phyloP scores from a whole-genome alignment of 2,329 filamentous ascomycete species.

The Colletotrichum phormii region DNA sequence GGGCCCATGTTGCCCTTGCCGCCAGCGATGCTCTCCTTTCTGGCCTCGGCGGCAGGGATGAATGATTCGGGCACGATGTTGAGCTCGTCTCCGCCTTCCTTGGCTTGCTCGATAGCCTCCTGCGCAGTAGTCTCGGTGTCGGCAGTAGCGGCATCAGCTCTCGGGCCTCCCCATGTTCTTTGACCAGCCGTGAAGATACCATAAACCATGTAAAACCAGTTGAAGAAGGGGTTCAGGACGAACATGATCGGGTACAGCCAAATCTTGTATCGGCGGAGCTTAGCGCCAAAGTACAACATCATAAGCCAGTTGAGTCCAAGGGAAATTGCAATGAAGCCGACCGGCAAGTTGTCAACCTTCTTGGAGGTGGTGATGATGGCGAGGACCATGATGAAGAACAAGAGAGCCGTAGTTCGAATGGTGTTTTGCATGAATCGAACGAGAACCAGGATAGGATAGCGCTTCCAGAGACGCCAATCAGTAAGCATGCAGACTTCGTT shows the following conservation, averaged over 20 bases:
- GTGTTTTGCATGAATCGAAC: slow-evolving; percentile 97
- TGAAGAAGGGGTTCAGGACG: slow-evolving; percentile 93
- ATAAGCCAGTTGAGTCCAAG: slow-evolving; percentile 93
- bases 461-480: slow-evolving; percentile 89
- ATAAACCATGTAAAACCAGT: slow-evolving; percentile 98
- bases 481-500: slow-evolving; percentile 99
- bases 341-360: slow-evolving; percentile 80
- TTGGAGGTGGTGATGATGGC: slow-evolving; percentile 88
- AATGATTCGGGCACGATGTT: slow-evolving; percentile 93
- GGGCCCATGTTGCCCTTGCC: slow-evolving; percentile 43
- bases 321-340: slow-evolving; percentile 93
- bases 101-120: slow-evolving; percentile 85
- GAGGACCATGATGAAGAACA: slow-evolving; percentile 94
- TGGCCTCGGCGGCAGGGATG: slow-evolving; percentile 67
- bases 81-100: slow-evolving; percentile 84
- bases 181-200: slow-evolving; percentile 95
- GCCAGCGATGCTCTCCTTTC: slow-evolving; percentile 49
- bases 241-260: slow-evolving; percentile 98
- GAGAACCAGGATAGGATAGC: slow-evolving; percentile 87
- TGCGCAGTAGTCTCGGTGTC: slow-evolving; percentile 81
- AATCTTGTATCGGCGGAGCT: slow-evolving; percentile 89
- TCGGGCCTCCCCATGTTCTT: slow-evolving; percentile 93
- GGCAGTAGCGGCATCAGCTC: slow-evolving; percentile 87
- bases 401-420: slow-evolving; percentile 90
- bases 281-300: slow-evolving; percentile 95